A percentile compares a stretch with the other conserved stretches of the same genome.
Evolutionary conservation across 305 asterid species (phyloP).

Genomic region (Fraxinus velutina): DNA sequence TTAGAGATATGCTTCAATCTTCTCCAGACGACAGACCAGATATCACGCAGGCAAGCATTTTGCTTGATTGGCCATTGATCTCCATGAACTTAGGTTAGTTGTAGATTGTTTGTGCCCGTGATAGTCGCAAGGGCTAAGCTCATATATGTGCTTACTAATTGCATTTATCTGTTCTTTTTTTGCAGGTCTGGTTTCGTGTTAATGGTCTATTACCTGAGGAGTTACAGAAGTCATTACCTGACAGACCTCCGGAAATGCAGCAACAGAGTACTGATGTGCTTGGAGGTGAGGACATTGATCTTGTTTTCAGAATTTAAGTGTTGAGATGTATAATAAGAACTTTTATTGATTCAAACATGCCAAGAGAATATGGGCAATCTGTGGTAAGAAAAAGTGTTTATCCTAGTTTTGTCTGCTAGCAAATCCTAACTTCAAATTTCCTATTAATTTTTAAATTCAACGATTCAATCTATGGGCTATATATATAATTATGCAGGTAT

Average conservation of each 20-base stretch:
- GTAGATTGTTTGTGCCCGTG: slow-evolving; percentile 62
- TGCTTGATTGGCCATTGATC: slow-evolving; percentile 89
- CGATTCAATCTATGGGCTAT: neutral
- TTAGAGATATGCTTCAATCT: slow-evolving; percentile 76
- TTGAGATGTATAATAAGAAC: slow-evolving; percentile 8
- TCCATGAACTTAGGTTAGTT: slow-evolving; percentile 80
- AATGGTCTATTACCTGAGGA: slow-evolving; percentile 73
- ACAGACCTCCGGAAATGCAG: slow-evolving; percentile 65
- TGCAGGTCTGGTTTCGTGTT: slow-evolving; percentile 96
- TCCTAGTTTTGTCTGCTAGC: neutral
- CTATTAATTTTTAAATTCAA: neutral
- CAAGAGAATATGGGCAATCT: neutral
- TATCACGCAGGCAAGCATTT: slow-evolving; percentile 98
- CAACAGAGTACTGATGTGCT: slow-evolving; percentile 47
- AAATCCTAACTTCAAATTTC: neutral
- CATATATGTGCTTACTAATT: slow-evolving; percentile 36
- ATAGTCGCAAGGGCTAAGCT: slow-evolving; percentile 51
- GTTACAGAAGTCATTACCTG: slow-evolving; percentile 77
- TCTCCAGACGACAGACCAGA: slow-evolving; percentile 90
- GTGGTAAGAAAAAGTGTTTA: neutral
- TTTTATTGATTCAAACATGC: neutral
- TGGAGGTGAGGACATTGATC: slow-evolving; percentile 40
- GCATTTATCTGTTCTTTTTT: slow-evolving; percentile 24
- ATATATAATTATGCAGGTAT: slow-evolving; percentile 45
- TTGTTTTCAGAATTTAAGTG: neutral